phyloP scores from a whole-genome alignment of 1,139 yeast species.

The Diutina sp. region DNA sequence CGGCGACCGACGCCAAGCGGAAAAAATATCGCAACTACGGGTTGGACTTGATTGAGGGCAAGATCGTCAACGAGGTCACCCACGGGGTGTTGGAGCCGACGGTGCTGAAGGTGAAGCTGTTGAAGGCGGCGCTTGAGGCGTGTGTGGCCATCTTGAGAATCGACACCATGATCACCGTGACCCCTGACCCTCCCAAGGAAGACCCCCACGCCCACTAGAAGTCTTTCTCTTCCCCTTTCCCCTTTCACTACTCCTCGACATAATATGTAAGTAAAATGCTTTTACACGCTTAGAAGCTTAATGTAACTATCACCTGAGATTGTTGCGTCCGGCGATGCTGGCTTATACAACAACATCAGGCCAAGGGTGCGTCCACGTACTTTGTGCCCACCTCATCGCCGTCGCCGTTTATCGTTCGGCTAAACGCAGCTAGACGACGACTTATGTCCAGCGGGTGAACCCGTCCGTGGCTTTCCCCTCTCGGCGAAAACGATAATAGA shows the following conservation, averaged over 20 bases:
- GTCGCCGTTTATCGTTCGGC: neutral
- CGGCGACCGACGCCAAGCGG: slow-evolving; percentile 70
- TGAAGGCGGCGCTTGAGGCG: slow-evolving; percentile 94
- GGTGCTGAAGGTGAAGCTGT: slow-evolving; percentile 78
- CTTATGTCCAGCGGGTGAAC: neutral
- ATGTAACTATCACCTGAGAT: too few relatives aligned
- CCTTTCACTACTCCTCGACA: too few relatives aligned
- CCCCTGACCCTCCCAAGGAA: slow-evolving; percentile 89
- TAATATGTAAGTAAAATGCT: neutral
- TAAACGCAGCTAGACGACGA: neutral
- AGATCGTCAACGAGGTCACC: slow-evolving; percentile 72
- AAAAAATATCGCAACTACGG: slow-evolving; percentile 85
- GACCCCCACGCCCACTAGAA: slow-evolving; percentile 63
- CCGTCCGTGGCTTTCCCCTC: neutral
- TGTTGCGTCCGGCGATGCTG: too few relatives aligned
- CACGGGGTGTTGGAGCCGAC: slow-evolving; percentile 95
- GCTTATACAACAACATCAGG: too few relatives aligned
- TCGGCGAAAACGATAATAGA: neutral
- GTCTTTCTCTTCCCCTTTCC: neutral
- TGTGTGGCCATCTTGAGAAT: slow-evolving; percentile 95
- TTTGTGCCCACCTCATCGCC: neutral
- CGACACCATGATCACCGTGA: slow-evolving; percentile 95
- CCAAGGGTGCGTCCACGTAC: neutral
- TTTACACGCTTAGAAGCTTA: too few relatives aligned
- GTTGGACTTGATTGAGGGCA: slow-evolving; percentile 81